A percentile compares a stretch with the other conserved stretches of the same genome.
These are phyloP conservation scores for Bombardia bombarda DNA, from an alignment of 495 filamentous ascomycete species.

Conservation along the genomic window DNA sequence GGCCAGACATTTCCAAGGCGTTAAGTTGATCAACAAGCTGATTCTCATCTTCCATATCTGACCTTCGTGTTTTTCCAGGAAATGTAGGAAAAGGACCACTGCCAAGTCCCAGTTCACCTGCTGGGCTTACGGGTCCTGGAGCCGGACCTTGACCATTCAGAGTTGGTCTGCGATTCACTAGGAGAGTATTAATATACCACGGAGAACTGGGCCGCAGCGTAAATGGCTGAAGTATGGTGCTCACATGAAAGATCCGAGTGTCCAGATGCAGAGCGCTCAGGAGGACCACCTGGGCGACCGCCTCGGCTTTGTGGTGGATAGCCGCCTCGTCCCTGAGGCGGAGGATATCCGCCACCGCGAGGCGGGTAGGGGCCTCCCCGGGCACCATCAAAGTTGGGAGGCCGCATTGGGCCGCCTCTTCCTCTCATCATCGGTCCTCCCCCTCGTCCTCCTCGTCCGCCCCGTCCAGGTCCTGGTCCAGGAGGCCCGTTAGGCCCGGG, in stretches of 20 bases:
- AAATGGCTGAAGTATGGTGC: too few species aligned
- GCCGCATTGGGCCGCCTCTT: slow-evolving; percentile 38
- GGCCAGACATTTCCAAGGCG: slow-evolving; percentile 47
- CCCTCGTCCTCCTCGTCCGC: slow-evolving; percentile 19
- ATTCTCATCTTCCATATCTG: slow-evolving; percentile 34
- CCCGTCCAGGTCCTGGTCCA: slow-evolving; percentile 9
- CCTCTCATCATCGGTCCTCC: slow-evolving; percentile 31
- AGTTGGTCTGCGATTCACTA: slow-evolving; percentile 26
- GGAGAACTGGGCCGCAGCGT: too few species aligned
- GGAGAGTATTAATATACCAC: slow-evolving; percentile 2
- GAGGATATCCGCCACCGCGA: slow-evolving; percentile 22
- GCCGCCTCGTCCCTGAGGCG: slow-evolving; percentile 23
- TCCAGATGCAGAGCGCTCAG: slow-evolving; percentile 20
- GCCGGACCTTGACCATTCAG: slow-evolving; percentile 17
- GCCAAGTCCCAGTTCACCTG: slow-evolving; percentile 46
- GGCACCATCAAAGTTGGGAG: slow-evolving; percentile 21
- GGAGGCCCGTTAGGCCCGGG: slow-evolving; percentile 29
- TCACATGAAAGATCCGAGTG: too few species aligned
- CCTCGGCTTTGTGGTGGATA: slow-evolving; percentile 33
- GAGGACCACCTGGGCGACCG: slow-evolving; percentile 30
- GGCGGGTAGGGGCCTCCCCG: slow-evolving; percentile 27
- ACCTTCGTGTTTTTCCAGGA: slow-evolving; percentile 42
- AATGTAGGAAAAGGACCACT: slow-evolving; percentile 63
- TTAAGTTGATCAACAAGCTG: slow-evolving; percentile 49
- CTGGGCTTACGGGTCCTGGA: slow-evolving; percentile 22